phyloP scores from a whole-genome alignment of 805 yeast species.

The Sporopachydermia lactativora region DNA sequence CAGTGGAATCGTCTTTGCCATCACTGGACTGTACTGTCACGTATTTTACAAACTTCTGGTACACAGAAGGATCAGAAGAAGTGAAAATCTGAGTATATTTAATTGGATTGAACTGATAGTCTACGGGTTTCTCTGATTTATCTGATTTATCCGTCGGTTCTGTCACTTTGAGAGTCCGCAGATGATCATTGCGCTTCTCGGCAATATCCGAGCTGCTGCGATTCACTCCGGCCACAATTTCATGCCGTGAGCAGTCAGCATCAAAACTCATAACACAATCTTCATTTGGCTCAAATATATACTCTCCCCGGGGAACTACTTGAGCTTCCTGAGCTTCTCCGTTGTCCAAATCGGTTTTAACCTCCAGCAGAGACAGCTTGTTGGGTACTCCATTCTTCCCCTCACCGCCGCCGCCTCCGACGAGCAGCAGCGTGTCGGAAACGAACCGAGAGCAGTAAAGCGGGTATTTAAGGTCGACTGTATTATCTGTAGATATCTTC shows the following conservation, averaged over 20 bases:
- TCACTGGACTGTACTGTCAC: neutral
- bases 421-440: slow-evolving; percentile 42
- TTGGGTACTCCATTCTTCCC: slow-evolving; percentile 83
- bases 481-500: neutral
- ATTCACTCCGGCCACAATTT: slow-evolving; percentile 62
- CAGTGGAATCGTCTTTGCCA: neutral
- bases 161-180: slow-evolving; percentile 39
- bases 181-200: slow-evolving; percentile 50
- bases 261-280: slow-evolving; percentile 86
- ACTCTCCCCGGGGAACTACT: neutral
- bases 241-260: slow-evolving; percentile 22
- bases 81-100: slow-evolving; percentile 42
- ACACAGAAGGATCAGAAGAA: slow-evolving; percentile 35
- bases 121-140: slow-evolving; percentile 48
- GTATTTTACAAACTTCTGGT: slow-evolving; percentile 27
- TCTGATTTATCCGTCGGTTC: slow-evolving; percentile 25
- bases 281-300: slow-evolving; percentile 28
- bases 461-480: slow-evolving; percentile 39
- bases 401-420: slow-evolving; percentile 94
- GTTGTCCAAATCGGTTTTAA: neutral
- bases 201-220: slow-evolving; percentile 45
- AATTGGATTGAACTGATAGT: slow-evolving; percentile 19
- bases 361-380: slow-evolving; percentile 29
- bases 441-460: slow-evolving; percentile 67
- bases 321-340: neutral